Evolutionary conservation across 2,329 filamentous ascomycete genomes (phyloP), one percentile per base, ranked within the genome.

Genomic region (Fusarium nanum): DNA sequence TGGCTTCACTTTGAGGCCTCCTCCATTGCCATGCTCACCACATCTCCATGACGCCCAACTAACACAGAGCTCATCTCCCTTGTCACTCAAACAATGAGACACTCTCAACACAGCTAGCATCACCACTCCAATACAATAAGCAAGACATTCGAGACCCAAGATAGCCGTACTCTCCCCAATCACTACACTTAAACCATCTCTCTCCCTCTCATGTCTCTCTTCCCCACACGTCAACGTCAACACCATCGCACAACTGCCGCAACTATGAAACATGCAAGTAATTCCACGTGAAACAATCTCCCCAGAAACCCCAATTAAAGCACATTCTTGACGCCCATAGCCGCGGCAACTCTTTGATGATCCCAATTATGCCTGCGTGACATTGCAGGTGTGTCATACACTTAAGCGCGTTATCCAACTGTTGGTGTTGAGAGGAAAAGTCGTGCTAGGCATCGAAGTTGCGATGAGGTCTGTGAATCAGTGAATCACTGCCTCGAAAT

Each of bases 401-500:
- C 34, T 10, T 12, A n/a, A 12, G 27, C 46, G 66, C 54, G 66
- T 30, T 32, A 25, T 25, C 14, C 20, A 37, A 42, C 16, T 34
- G 44, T 52, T 41, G 44, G 13, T 41, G 41, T 16, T 27, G 40
- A n/a, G 27, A 14, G 18, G 14, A 42, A 45, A 18, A 20, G 47
- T 18, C 34, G 20, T 41, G 55, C 34, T 37, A 37, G 34, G 34
- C 34, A 37, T 37, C 10, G 34, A 37, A 37, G 18, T 37, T 37
- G 18, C 34, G 34, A 37, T 37, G 34, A 37, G 18, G 18, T 4
- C 18, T n/a, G 9, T n/a, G 34, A 37, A 37, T 37, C 42, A 54
- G 34, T 71, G 58, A 68, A 57, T 70, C 67, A 70, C 14, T 30
- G 49, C 48, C 67, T 60, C 62, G 45, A 34, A n/a, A 37, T n/a